A percentile compares a stretch with the other conserved stretches of the same genome.
Evolutionary conservation across 768 basidiomycete species (phyloP).

Genomic region (Tricholoma hemisulphureum): DNA sequence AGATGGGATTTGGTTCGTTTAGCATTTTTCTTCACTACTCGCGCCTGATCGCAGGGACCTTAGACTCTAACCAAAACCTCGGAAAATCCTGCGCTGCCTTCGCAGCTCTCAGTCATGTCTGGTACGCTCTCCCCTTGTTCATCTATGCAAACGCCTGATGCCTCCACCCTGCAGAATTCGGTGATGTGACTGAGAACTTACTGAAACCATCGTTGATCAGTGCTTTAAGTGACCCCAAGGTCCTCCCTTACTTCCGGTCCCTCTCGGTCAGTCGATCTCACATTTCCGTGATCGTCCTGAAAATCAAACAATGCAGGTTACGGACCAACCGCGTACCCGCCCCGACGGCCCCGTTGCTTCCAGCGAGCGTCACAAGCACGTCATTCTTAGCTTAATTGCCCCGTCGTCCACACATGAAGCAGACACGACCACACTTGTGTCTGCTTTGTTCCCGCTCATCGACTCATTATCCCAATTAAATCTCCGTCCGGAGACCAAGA

Average conservation of each 20-base stretch:
- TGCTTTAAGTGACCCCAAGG: slow-evolving; percentile 61
- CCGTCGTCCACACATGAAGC: slow-evolving; percentile 49
- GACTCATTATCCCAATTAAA: slow-evolving; percentile 60
- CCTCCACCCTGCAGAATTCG: slow-evolving; percentile 55
- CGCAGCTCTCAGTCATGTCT: slow-evolving; percentile 72
- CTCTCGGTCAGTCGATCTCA: slow-evolving; percentile 57
- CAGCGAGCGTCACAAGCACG: slow-evolving; percentile 62
- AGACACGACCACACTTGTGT: slow-evolving; percentile 58
- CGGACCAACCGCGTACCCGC: slow-evolving; percentile 79
- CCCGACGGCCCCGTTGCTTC: slow-evolving; percentile 53
- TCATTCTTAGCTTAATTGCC: slow-evolving; percentile 64
- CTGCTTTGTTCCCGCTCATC: slow-evolving; percentile 70
- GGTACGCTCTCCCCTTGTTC: slow-evolving; percentile 35
- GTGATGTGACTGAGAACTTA: slow-evolving; percentile 78
- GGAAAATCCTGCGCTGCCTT: slow-evolving; percentile 61
- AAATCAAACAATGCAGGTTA: slow-evolving; percentile 46
- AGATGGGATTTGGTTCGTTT: slow-evolving; percentile 87
- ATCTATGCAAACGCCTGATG: slow-evolving; percentile 2
- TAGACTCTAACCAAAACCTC: slow-evolving; percentile 83
- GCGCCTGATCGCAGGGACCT: not conserved
- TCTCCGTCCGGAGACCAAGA: slow-evolving; percentile 79
- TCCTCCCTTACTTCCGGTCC: slow-evolving; percentile 78
- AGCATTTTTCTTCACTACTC: not conserved
- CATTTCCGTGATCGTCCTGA: slow-evolving; percentile 6
- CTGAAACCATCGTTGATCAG: slow-evolving; percentile 60